A percentile compares a stretch with the other conserved stretches of the same genome.
Evolutionary conservation across 305 asterid genomes (phyloP).

Genomic region (Fraxinus greggii): DNA sequence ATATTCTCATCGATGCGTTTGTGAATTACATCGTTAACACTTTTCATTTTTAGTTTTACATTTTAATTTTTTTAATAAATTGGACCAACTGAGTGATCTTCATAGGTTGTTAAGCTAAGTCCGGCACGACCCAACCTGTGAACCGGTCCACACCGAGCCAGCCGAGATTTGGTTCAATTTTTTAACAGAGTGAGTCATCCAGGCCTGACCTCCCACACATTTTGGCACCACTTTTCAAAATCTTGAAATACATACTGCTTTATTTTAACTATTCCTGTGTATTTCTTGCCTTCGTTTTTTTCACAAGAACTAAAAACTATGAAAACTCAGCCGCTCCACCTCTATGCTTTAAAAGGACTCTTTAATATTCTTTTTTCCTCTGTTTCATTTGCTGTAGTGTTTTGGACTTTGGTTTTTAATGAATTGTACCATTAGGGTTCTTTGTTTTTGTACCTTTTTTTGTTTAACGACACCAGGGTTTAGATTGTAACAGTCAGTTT

Average conservation of each 20-base stretch:
- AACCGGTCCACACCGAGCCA: background rate
- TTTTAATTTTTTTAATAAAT: background rate
- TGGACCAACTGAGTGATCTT: background rate
- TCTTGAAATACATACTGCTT: background rate
- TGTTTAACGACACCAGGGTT: background rate
- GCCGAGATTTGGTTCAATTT: background rate
- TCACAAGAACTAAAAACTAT: background rate
- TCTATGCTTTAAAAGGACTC: background rate
- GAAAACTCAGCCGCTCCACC: background rate
- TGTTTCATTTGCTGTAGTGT: background rate
- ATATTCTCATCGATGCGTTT: background rate
- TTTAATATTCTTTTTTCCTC: background rate
- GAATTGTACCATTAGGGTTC: background rate
- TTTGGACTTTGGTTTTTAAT: background rate
- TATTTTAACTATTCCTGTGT: background rate
- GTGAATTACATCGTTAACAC: background rate
- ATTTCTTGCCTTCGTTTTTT: background rate
- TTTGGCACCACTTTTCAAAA: background rate
- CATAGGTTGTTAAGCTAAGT: background rate
- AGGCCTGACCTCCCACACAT: background rate
- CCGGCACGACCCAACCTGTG: background rate
- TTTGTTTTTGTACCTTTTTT: background rate
- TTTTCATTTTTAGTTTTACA: background rate
- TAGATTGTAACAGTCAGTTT: background rate
- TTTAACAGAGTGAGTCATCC: background rate